These are phyloP conservation scores for Ophiostoma sp. DNA, from an alignment of 2,329 filamentous ascomycete species.

Conservation along the genomic window DNA sequence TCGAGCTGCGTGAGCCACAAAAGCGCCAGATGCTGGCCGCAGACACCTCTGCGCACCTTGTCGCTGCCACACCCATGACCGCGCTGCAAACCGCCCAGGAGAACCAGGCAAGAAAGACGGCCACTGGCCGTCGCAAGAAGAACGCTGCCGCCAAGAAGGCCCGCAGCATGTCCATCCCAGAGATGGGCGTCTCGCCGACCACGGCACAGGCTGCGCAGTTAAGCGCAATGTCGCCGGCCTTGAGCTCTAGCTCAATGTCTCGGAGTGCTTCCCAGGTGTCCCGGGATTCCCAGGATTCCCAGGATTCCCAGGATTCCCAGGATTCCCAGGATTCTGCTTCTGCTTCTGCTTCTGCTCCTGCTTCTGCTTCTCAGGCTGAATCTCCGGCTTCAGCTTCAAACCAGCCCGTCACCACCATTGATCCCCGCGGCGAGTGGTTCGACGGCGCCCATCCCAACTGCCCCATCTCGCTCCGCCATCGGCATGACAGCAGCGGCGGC, in stretches of 20 bases:
- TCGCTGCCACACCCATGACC: not conserved
- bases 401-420: not conserved
- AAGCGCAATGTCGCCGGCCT: not conserved
- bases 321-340: too few species aligned
- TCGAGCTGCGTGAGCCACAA: not conserved
- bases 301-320: too few species aligned
- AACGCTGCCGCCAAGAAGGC: not conserved
- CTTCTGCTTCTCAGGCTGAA: not conserved
- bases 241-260: not conserved
- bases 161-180: constrained; percentile 1
- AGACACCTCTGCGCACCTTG: not conserved
- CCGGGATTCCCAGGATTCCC: too few species aligned
- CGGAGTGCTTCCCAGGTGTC: not conserved
- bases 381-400: not conserved
- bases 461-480: constrained; percentile 11
- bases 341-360: not conserved
- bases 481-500: constrained; percentile 21
- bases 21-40: not conserved
- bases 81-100: not conserved
- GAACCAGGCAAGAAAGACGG: not conserved
- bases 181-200: not conserved
- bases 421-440: constrained; percentile 19
- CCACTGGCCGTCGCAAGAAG: not conserved
- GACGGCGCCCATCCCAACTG: constrained; percentile 18
- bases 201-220: not conserved